Evolutionary conservation across 768 basidiomycete genomes (phyloP).

Genomic region (Gymnopilus dilepis): DNA sequence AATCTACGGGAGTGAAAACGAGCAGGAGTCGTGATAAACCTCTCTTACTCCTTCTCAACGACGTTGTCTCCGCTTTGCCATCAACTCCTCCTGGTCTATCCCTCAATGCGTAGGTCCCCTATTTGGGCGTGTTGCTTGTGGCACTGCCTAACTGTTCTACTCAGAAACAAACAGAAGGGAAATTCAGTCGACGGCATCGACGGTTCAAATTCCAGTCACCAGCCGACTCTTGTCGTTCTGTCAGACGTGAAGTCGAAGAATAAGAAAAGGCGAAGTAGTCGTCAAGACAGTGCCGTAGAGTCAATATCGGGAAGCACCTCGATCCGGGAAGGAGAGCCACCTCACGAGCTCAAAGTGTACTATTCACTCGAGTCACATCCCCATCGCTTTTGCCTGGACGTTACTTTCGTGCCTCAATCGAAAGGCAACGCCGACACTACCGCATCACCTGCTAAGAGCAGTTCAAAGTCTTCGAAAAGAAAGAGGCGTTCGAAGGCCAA

Average conservation of each 20-base stretch:
- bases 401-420: neutral
- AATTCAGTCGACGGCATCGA: neutral
- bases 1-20: neutral
- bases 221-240: neutral
- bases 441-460: neutral
- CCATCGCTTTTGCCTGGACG: neutral
- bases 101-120: neutral
- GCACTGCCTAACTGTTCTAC: neutral
- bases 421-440: neutral
- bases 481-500: neutral
- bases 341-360: neutral
- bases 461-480: neutral
- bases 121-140: too few species aligned
- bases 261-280: neutral
- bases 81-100: neutral
- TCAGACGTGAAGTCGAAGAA: neutral
- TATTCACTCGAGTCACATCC: neutral
- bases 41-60: neutral
- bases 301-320: neutral
- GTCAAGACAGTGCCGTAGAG: neutral
- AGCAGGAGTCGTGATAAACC: neutral
- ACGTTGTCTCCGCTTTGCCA: neutral
- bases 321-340: neutral
- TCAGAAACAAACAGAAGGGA: neutral
- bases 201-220: neutral